These are phyloP conservation scores for Paraconiothyrium sp. DNA, from an alignment of 2,329 filamentous ascomycete genomes.

Conservation along the genomic window DNA sequence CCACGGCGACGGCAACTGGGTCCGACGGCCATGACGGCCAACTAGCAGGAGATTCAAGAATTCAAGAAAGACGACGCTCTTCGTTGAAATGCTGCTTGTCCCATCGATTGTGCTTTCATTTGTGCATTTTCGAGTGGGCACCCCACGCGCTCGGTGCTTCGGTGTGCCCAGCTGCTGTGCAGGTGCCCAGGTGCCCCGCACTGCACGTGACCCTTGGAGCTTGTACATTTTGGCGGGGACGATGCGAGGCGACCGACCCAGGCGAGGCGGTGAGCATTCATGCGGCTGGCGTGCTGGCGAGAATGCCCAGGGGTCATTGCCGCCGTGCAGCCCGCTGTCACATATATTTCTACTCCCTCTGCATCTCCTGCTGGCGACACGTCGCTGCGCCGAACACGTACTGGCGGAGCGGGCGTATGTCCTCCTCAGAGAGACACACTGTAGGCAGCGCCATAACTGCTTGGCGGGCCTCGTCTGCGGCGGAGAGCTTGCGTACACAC, in stretches of 20 bases:
- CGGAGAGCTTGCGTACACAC: conserved; percentile 48
- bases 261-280: conserved; percentile 47
- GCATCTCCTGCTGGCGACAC: conserved; percentile 15
- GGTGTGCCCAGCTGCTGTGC: conserved; percentile 4
- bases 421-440: not conserved
- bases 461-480: conserved; percentile 38
- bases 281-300: conserved; percentile 40
- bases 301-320: conserved; percentile 19
- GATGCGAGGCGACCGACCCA: conserved; percentile 33
- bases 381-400: conserved; percentile 27
- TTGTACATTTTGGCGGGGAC: conserved; percentile 52
- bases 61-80: not conserved
- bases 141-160: conserved; percentile 10
- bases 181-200: conserved; percentile 31
- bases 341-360: conserved; percentile 21
- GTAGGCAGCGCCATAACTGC: conserved; percentile 28
- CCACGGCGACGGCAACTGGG: conserved; percentile 7
- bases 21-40: conserved; percentile 9
- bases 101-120: not conserved
- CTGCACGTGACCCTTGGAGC: conserved; percentile 42
- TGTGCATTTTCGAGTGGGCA: not conserved
- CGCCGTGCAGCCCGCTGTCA: conserved; percentile 25
- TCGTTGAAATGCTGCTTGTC: not conserved
- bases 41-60: not conserved
- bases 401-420: conserved; percentile 21